A percentile compares a stretch with the other conserved stretches of the same genome.
Evolutionary conservation across 768 basidiomycete genomes (phyloP).

Genomic region (Amanita rimosa): DNA sequence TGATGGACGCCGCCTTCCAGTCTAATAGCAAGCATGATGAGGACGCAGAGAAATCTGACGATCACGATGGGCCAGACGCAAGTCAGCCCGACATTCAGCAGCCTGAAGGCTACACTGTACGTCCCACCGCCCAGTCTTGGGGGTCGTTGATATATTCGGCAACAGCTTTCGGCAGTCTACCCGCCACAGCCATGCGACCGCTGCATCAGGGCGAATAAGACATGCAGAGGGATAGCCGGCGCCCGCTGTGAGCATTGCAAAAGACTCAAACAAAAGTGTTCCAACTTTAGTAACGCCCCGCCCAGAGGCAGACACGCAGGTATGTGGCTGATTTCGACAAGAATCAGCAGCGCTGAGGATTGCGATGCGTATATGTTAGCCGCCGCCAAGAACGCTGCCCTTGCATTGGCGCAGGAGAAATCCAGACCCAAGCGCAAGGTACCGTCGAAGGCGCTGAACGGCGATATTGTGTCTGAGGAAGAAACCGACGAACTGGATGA

Average conservation of each 20-base stretch:
- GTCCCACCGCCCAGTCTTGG: conserved; percentile 2
- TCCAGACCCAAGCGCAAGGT: conserved; percentile 17
- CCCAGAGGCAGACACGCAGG: conserved; percentile 29
- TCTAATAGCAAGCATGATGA: conserved; percentile 14
- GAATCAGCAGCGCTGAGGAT: background rate
- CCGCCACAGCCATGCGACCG: conserved; percentile 33
- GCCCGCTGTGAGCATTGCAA: conserved; percentile 37
- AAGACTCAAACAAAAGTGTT: conserved; percentile 33
- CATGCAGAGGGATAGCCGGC: conserved; percentile 29
- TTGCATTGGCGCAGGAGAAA: conserved; percentile 7
- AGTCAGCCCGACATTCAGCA: conserved; percentile 14
- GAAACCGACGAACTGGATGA: conserved; percentile 26
- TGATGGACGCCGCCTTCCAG: conserved; percentile 22
- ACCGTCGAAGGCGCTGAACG: conserved; percentile 3
- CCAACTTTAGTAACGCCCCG: conserved; percentile 30
- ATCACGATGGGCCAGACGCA: conserved; percentile 19
- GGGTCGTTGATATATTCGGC: background rate
- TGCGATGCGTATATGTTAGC: background rate
- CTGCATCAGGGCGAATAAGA: conserved; percentile 29
- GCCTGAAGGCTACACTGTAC: conserved; percentile 15
- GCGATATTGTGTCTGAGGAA: conserved; percentile 15
- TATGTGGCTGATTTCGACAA: conserved; percentile 5
- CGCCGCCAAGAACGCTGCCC: background rate
- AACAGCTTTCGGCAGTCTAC: conserved; percentile 16
- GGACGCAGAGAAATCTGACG: conserved; percentile 18